Evolutionary conservation across 2,329 filamentous ascomycete genomes (phyloP).

Genomic region (Purpureocillium lavendulum): DNA sequence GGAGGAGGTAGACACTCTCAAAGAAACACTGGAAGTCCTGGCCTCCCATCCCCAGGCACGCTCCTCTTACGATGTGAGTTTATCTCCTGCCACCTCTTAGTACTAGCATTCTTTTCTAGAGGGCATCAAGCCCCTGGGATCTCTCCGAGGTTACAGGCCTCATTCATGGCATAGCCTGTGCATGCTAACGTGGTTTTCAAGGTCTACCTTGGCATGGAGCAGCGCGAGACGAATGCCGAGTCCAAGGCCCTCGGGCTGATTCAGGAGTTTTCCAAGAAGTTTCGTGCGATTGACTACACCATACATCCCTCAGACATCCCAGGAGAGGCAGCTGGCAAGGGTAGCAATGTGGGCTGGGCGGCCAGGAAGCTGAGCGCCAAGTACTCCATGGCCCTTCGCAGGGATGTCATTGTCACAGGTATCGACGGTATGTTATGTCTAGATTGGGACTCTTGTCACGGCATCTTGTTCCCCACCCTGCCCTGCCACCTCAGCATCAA

Average conservation of each 20-base stretch:
- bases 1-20: conserved; percentile 60
- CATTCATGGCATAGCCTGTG: too few relatives aligned
- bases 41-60: conserved; percentile 58
- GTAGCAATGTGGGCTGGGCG: conserved; percentile 66
- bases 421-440: conserved; percentile 55
- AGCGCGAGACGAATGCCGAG: conserved; percentile 53
- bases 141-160: too few relatives aligned
- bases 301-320: conserved; percentile 58
- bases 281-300: conserved; percentile 59
- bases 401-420: conserved; percentile 59
- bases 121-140: too few relatives aligned
- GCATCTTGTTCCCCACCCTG: neutral
- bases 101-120: neutral
- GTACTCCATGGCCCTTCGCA: conserved; percentile 43
- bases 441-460: neutral
- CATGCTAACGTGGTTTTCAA: too few relatives aligned
- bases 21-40: conserved; percentile 60
- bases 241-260: conserved; percentile 54
- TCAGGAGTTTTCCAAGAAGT: conserved; percentile 55
- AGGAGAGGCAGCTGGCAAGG: conserved; percentile 64
- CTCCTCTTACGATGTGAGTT: conserved; percentile 60
- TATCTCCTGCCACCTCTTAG: too few relatives aligned
- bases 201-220: conserved; percentile 67
- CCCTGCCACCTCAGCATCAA: too few relatives aligned
- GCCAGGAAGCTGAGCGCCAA: conserved; percentile 56